Evolutionary conservation across 2,329 filamentous ascomycete genomes (phyloP), one percentile per base, ranked within the genome.

Genomic region (Fonsecaea pedrosoi): DNA sequence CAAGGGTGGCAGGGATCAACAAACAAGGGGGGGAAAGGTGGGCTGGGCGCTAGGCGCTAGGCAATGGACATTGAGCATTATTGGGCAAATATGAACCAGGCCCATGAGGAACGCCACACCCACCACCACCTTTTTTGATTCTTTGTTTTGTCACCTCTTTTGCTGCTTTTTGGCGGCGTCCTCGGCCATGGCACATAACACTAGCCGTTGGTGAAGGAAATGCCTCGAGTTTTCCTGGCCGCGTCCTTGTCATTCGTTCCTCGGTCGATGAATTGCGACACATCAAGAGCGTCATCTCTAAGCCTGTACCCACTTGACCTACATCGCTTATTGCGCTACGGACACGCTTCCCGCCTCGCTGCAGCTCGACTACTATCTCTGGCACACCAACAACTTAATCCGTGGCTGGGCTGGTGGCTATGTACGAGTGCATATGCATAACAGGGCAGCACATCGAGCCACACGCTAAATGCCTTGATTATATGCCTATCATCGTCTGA

Each of bases 341-440:
- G 68, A 66, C 66, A 62, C 54, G 18, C 37, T 45, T 64, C 54
- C 68, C 68, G 66, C 60, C 64, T 40, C 25, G 56, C n/a, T 68
- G 65, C 65, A 57, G 38, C 48, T 40, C 55, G 25, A 62, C 32
- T 70, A 50, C 68, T 68, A 70, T 70, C 68, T 67, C 65, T 64
- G 68, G 66, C 58, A 60, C 60, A 34, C 40, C 59, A 25, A 40
- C 55, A 42, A 48, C 58, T 37, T 38, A 61, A 35, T 54, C 18
- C 45, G 66, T 61, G 62, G 62, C 66, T 68, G 62, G 66, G 64
- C 15, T 54, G 67, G 68, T 69, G 68, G 68, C 68, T 67, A 69
- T 69, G 25, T 25, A 25, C 25, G 25, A 25, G 25, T 25, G 25
- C 25, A 25, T 25, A 25, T 25, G 68, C 65, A 63, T n/a, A 45